phyloP scores from a whole-genome alignment of 768 basidiomycete species.

The Sistotremastrum suecicum region DNA sequence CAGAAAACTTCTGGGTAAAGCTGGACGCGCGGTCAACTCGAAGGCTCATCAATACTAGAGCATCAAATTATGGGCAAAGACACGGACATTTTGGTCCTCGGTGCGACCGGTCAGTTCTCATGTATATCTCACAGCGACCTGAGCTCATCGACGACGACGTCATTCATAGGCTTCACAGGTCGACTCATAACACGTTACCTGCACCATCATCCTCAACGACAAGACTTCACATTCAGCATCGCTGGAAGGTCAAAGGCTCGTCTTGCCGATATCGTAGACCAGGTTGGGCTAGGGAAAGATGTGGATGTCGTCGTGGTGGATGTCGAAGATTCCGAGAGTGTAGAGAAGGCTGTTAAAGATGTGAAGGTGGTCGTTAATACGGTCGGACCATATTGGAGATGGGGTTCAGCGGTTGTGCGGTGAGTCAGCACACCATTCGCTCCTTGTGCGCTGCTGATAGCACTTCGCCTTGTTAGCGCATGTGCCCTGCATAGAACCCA shows the following conservation, averaged over 20 bases:
- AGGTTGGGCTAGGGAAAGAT: constrained; percentile 28
- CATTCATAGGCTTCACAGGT: constrained; percentile 46
- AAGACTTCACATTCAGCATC: constrained; percentile 49
- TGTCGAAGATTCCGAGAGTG: constrained; percentile 33
- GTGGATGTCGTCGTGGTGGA: constrained; percentile 42
- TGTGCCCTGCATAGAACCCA: constrained; percentile 65
- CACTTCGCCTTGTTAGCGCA: constrained; percentile 26
- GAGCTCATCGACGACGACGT: neutral
- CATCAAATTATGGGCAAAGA: neutral
- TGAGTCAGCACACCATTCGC: constrained; percentile 17
- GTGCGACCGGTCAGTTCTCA: constrained; percentile 39
- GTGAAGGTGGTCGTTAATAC: constrained; percentile 62
- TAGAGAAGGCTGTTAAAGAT: constrained; percentile 42
- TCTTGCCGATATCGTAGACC: constrained; percentile 36
- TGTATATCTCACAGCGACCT: neutral
- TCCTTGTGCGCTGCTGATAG: neutral
- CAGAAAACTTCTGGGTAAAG: no score
- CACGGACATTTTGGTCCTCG: constrained; percentile 49
- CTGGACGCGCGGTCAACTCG: no score
- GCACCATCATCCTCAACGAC: constrained; percentile 40
- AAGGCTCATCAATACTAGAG: no score
- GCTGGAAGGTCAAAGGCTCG: constrained; percentile 56
- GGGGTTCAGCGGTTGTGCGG: constrained; percentile 61
- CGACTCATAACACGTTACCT: constrained; percentile 57
- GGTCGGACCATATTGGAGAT: constrained; percentile 61